These are phyloP conservation scores for Colletotrichum horii DNA, from an alignment of 2,329 filamentous ascomycete genomes.

Conservation along the genomic window DNA sequence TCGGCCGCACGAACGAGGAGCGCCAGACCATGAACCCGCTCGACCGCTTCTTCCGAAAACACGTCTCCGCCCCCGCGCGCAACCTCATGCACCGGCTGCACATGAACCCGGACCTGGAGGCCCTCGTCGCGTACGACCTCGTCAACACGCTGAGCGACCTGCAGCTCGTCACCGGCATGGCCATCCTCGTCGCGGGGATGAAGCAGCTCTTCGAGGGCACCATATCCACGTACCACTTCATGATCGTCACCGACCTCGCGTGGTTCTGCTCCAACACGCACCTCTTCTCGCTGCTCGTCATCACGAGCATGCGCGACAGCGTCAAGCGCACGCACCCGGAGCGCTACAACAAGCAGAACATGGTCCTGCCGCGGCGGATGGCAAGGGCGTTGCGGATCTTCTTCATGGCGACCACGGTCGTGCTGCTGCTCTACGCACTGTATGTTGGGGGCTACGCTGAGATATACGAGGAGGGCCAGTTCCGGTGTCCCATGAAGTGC, in stretches of 20 bases:
- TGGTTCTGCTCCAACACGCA: slow-evolving; percentile 29
- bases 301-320: slow-evolving; percentile 10
- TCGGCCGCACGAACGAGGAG: background rate
- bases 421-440: background rate
- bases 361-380: background rate
- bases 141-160: slow-evolving; percentile 26
- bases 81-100: background rate
- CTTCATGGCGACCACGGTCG: background rate
- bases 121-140: slow-evolving; percentile 20
- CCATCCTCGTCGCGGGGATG: slow-evolving; percentile 21
- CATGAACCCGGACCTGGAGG: background rate
- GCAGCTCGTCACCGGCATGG: slow-evolving; percentile 28
- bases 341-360: background rate
- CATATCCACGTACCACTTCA: slow-evolving; percentile 28
- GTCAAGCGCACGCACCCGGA: slow-evolving; percentile 8
- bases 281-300: slow-evolving; percentile 22
- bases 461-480: background rate
- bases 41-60: background rate
- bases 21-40: slow-evolving; percentile 3
- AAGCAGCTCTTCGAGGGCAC: slow-evolving; percentile 17
- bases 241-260: slow-evolving; percentile 27
- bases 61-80: background rate
- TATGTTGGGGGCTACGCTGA: background rate
- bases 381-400: background rate
- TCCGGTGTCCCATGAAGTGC: background rate